A percentile compares a stretch with the other conserved stretches of the same genome.
Evolutionary conservation across 352 stramenopile species (phyloP).

Genomic region (Nothophytophthora sp.): DNA sequence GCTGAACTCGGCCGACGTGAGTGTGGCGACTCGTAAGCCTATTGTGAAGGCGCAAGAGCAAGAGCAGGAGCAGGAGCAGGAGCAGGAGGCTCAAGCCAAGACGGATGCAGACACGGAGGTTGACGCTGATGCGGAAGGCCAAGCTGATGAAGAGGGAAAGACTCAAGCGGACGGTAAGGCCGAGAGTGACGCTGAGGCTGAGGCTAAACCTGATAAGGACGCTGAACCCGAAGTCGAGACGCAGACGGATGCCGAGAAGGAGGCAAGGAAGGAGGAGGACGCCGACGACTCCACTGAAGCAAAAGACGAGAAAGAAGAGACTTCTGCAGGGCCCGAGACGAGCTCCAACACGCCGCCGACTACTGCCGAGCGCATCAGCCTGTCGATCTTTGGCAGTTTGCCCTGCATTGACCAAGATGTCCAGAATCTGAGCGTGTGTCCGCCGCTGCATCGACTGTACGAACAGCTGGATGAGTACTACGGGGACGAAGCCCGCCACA

Average conservation of each 20-base stretch:
- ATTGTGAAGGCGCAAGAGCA: constrained; percentile 24
- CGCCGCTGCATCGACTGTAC: constrained; percentile 69
- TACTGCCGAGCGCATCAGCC: constrained; percentile 39
- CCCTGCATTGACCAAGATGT: constrained; percentile 60
- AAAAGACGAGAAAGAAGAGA: constrained; percentile 4
- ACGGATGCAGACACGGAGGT: constrained; percentile 12
- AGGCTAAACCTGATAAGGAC: background rate
- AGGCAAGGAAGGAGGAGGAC: too few relatives aligned
- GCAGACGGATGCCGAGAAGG: background rate
- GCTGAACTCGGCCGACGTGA: constrained; percentile 78
- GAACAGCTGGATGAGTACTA: constrained; percentile 74
- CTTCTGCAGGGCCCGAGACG: too few relatives aligned
- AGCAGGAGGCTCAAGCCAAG: constrained; percentile 1
- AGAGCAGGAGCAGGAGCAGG: too few relatives aligned
- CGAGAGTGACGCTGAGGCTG: background rate
- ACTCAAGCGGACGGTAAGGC: too few relatives aligned
- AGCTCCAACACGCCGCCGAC: constrained; percentile 1
- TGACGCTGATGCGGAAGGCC: constrained; percentile 2
- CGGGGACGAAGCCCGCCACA: constrained; percentile 47
- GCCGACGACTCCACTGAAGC: constrained; percentile 1
- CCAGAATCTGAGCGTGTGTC: constrained; percentile 62
- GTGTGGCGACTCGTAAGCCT: constrained; percentile 54
- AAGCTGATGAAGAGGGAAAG: constrained; percentile 3
- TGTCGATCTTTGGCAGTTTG: constrained; percentile 49
- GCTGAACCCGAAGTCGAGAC: background rate